These are phyloP conservation scores for Fragaria nilgerrensis DNA, from an alignment of 306 rosid species.

Conservation along the genomic window DNA sequence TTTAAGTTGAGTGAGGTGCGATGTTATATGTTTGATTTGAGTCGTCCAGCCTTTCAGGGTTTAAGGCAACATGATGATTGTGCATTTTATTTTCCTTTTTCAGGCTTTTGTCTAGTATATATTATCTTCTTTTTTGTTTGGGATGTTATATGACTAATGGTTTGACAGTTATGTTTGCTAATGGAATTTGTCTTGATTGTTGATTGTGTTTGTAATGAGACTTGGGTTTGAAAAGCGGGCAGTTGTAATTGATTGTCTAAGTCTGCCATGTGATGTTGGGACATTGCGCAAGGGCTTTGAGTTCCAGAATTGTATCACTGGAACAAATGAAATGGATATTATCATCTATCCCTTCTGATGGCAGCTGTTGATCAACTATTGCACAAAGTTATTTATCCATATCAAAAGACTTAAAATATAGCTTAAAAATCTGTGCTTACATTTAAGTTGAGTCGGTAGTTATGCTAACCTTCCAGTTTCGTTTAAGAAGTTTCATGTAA, in stretches of 20 bases:
- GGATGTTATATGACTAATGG: background rate
- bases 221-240: background rate
- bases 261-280: conserved; percentile 53
- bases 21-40: background rate
- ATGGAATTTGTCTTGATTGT: background rate
- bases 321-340: conserved; percentile 36
- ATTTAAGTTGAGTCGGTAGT: background rate
- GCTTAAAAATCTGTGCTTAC: background rate
- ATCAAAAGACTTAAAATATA: background rate
- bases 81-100: background rate
- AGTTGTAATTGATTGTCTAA: conserved; percentile 8
- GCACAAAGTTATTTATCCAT: background rate
- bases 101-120: background rate
- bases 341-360: conserved; percentile 54
- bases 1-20: background rate
- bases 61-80: background rate
- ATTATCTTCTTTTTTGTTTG: background rate
- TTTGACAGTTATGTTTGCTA: background rate
- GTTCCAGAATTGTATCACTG: conserved; percentile 28
- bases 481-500: background rate
- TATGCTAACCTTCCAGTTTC: background rate
- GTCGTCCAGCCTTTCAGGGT: background rate
- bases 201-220: background rate
- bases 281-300: conserved; percentile 60
- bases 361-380: conserved; percentile 8